Evolutionary conservation across 2,329 filamentous ascomycete species (phyloP), one percentile per base, ranked within the genome.

Genomic region (Corynespora cassiicola): DNA sequence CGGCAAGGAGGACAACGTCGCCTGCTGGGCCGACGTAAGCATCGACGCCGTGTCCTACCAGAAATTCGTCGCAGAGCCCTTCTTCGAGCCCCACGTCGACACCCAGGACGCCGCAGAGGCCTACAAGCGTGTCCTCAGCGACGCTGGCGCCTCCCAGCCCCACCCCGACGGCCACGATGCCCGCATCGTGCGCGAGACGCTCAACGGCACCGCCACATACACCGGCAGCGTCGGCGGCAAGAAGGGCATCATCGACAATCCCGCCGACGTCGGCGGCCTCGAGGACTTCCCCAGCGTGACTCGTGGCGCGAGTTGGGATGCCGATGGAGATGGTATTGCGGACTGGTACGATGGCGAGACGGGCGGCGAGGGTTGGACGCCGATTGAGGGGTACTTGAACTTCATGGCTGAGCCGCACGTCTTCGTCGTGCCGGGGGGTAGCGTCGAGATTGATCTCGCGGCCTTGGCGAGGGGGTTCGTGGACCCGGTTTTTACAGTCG

Each of bases 321-420:
- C 59, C 4, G 44, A 68, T 29, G 46, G 49, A 5, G 62, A 68
- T 31, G 65, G 65, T 11, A 60, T 68, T 21, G 63, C 63, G 2
- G 64, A 66, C 39, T 66, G 64, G 64, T 67, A 63, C 63, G 63
- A 63, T 28, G 62, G 61, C 1, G 58, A 54, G 2, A 66, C 59
- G 2, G 59, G 60, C 5, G 63, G 63, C 2, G 56, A 53, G 2
- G 65, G 63, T 0, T 67, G 61, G 22, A 64, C 60, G 15, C 33
- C 55, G 2, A 50, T 68, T 4, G 64, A 68, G 33, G 63, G 64
- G 2, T 68, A 65, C 29, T 37, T 68, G 6, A 65, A 66, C 42
- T 68, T 64, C 45, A 63, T 66, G 62, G 62, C 63, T 11, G 63
- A 66, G 2, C 57, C 64, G 9, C 64, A 68, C 37, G 49, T 44